Evolutionary conservation across 352 stramenopile species (phyloP), one percentile per base, ranked within the genome.

Genomic region (Aphanomyces stellatus): DNA sequence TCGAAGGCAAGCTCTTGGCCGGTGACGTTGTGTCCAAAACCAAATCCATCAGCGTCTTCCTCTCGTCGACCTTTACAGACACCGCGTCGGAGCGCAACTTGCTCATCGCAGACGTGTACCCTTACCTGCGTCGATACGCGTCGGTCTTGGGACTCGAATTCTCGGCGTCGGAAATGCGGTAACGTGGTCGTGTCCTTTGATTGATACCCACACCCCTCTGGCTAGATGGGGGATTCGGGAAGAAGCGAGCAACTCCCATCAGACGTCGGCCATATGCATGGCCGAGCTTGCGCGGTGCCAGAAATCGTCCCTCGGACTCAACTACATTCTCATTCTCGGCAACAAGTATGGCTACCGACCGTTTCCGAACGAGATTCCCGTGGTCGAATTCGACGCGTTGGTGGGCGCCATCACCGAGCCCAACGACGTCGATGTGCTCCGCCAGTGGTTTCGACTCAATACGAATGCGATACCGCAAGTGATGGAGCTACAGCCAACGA

Each of bases 141-240:
- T 15, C 49, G 49, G 1, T 57, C 7, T 37, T 57, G 49, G 49
- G 49, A 30, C 49, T 57, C 19, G 49, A 57, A 57, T 57, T 57
- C 49, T 57, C 49, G 49, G 49, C 49, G 30, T 57, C 49, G 11
- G 49, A 57, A 37, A 57, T 57, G 49, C 49, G 49, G 49, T 57
- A 57, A n/a, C n/a, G n/a, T n/a, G n/a, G n/a, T n/a, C n/a, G n/a
- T n/a, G n/a, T n/a, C n/a, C n/a, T n/a, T n/a, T n/a, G n/a, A n/a
- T n/a, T n/a, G n/a, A n/a, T n/a, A n/a, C n/a, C n/a, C n/a, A n/a
- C n/a, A n/a, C n/a, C n/a, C 25, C 24, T 53, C 10, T 11, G 1
- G 1, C 13, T 57, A 57, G 49, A 15, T 57, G 49, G 49, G 49
- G 49, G 11, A 57, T 57, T 24, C 49, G 49, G 13, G 49, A 57